Conservation (phyloP, 495 filamentous ascomycete species). For the Penicillium egyptiacum region DNA sequence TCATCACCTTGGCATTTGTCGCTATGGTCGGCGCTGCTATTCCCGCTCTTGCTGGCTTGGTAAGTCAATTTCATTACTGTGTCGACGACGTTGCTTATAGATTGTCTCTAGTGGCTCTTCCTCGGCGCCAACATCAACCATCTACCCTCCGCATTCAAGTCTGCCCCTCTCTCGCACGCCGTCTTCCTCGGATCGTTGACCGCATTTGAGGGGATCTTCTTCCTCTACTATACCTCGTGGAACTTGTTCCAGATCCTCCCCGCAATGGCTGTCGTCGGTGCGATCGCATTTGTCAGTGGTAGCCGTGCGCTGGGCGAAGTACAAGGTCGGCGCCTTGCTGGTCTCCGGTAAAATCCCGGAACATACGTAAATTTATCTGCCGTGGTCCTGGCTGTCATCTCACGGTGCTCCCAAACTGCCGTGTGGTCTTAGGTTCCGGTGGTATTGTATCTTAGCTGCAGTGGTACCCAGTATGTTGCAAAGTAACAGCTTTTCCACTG, state of each 20-base stretch:
- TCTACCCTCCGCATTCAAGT: constrained; percentile 66
- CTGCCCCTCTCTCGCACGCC: constrained; percentile 73
- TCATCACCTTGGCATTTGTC: constrained; percentile 78
- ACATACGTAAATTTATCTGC: background rate
- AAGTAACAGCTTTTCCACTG: background rate
- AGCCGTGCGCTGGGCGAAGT: constrained; percentile 91
- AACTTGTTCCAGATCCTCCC: constrained; percentile 89
- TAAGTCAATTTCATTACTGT: constrained; percentile 44
- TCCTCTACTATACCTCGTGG: constrained; percentile 92
- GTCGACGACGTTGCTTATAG: constrained; percentile 17
- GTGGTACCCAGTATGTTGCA: constrained; percentile 17
- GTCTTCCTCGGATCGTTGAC: constrained; percentile 82
- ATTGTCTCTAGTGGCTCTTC: constrained; percentile 60
- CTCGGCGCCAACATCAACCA: constrained; percentile 87
- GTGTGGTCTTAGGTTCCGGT: background rate
- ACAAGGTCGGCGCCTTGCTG: constrained; percentile 78
- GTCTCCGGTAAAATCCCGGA: constrained; percentile 59
- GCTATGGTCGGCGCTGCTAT: constrained; percentile 68
- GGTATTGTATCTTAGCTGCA: constrained; percentile 27
- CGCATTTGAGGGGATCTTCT: constrained; percentile 87
- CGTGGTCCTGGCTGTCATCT: background rate
- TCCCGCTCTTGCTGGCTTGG: constrained; percentile 66
- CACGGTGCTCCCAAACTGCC: background rate
- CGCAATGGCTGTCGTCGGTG: constrained; percentile 62
- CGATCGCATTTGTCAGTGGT: constrained; percentile 80